Evolutionary conservation across 805 yeast genomes (phyloP), one percentile per base, ranked within the genome.

Genomic region (Ogataea methylovora): DNA sequence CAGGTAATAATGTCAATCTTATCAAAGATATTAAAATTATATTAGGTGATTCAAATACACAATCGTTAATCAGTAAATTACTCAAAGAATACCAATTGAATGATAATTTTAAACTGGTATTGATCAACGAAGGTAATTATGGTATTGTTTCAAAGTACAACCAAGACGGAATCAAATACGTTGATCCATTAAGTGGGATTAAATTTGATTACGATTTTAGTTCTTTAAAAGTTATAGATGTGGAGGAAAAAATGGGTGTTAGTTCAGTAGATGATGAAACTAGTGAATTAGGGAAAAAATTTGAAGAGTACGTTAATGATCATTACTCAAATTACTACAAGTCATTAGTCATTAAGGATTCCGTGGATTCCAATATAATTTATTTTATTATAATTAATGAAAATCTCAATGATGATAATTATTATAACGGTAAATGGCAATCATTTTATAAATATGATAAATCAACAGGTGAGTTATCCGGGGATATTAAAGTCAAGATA

Each of bases 371-470:
- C 6, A 52, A 47, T 14, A 33, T 45, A 8, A 33, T 45, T 10
- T 44, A 51, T 22, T 47, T 87, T 6, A 65, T 83, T 6, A 67
- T 87, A 18, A 69, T 81, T 30, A 94, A 90, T 35, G 79, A 76
- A 44, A 78, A 76, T 56, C 65, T 76, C 44, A 85, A 80, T 54
- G 76, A 83, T 30, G 67, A 71, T 26, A 90, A 90, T 62, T 87
- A 67, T 61, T 84, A 88, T 73, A 86, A 86, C 48, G 97, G 97
- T 7, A 73, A 77, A 52, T 87, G 97, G 96, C 72, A 65, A 34
- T 79, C 94, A 1, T 61, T 64, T 40, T 87, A 85, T 58, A 51
- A 60, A 6, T 62, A 71, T 37, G 54, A 68, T 46, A 22, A 45
- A 3, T 39, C 51, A 1, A 40, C 51, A 1, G 50, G 54, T 1